Base-by-base conservation (phyloP, 169 alveolate species). In the Eimeria necatrix region DNA sequence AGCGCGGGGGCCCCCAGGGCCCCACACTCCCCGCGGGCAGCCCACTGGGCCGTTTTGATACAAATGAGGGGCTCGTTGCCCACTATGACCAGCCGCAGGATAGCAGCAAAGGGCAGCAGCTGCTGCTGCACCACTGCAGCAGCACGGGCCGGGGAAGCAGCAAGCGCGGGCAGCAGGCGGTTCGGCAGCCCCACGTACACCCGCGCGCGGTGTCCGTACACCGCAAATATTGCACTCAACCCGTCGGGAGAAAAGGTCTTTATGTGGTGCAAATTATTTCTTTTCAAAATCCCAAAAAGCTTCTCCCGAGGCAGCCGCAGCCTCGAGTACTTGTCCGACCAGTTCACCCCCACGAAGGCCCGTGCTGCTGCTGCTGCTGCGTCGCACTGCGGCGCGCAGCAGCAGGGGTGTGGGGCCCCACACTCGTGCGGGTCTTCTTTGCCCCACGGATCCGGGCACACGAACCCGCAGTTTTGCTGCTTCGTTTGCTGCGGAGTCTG, bases 371-470 rank as follows among this genome's bases (percentile, higher is more conserved):
- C 93, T 22, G 16, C 93, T 49, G n/a, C 53, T 52, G 16, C 7
- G 52, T 87, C 68, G 84, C 93, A 87, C 41, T 14, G n/a, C 4
- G 93, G 93, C 22, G 93, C 93, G 48, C 93, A 87, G 93, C 93
- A 87, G 84, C 93, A 87, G 20, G 93, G 71, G 52, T 61, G 93
- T 4, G 93, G 93, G 3, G 76, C 59, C 52, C 93, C 93, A 70
- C 93, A 87, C 6, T 8, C 64, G 24, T 87, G 84, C 16, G 93
- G 93, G 53, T 87, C 93, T 3, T 61, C 93, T 24, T 60, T 61
- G 9, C 93, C 93, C 93, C 93, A 87, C n/a, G 93, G 93, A 20
- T 87, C 76, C n/a, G 93, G 93, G 70, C 93, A 87, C n/a, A 68
- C 68, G 51, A 64, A 87, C 14, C 93, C 93, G 48, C 93, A 87